phyloP scores from a whole-genome alignment of 192 early-diverging fungal species.

The Umbelopsis isabellina region DNA sequence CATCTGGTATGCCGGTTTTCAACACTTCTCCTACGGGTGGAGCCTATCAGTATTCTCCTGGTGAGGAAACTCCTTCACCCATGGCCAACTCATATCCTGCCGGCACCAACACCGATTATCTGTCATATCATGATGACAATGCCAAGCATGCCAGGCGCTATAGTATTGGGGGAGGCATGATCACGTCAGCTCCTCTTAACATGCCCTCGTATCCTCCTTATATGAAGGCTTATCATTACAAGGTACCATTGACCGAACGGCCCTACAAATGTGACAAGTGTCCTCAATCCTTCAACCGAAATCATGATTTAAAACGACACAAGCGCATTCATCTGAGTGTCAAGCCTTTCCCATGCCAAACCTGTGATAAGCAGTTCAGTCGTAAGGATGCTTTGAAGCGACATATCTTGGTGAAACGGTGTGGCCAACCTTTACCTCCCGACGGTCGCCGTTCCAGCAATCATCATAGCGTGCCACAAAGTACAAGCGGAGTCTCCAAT shows the following conservation, averaged over 20 bases:
- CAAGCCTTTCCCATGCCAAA: slow-evolving; percentile 75
- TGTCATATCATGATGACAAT: slow-evolving; percentile 5
- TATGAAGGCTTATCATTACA: slow-evolving; percentile 32
- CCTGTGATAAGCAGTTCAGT: slow-evolving; percentile 78
- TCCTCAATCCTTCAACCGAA: slow-evolving; percentile 58
- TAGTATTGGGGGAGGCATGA: slow-evolving; percentile 18
- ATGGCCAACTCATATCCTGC: slow-evolving; percentile 18
- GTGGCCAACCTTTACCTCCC: slow-evolving; percentile 17
- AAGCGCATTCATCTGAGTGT: slow-evolving; percentile 72
- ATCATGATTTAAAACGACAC: slow-evolving; percentile 77
- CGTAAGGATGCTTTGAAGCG: slow-evolving; percentile 72
- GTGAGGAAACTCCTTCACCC: slow-evolving; percentile 8
- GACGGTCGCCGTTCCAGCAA: slow-evolving; percentile 21
- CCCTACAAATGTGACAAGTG: slow-evolving; percentile 24
- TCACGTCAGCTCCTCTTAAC: slow-evolving; percentile 7
- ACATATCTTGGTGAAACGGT: slow-evolving; percentile 40
- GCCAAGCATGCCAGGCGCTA: slow-evolving; percentile 15
- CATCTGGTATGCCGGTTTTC: slow-evolving; percentile 20
- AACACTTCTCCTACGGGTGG: background rate
- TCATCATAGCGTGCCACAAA: slow-evolving; percentile 16
- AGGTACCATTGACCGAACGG: slow-evolving; percentile 27
- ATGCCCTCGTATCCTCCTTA: slow-evolving; percentile 11
- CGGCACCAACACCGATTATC: background rate
- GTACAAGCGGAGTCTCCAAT: slow-evolving; percentile 18
- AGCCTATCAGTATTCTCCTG: background rate